phyloP scores from a whole-genome alignment of 768 basidiomycete species.

The Mycena amicta region DNA sequence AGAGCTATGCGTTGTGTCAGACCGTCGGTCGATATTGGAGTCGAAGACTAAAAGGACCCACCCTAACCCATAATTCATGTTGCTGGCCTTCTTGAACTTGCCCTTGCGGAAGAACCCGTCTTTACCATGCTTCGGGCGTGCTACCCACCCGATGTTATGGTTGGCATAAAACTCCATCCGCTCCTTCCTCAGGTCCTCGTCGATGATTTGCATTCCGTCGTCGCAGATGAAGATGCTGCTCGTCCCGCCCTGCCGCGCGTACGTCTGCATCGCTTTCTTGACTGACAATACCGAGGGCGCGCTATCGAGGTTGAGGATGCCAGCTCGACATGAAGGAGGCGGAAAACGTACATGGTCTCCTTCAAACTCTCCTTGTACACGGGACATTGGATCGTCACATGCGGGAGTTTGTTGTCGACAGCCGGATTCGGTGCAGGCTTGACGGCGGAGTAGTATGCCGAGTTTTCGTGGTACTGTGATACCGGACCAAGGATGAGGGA shows the following conservation, averaged over 20 bases:
- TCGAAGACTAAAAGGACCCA: background rate
- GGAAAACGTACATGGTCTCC: conserved; percentile 64
- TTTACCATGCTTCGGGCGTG: conserved; percentile 75
- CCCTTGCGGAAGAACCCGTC: conserved; percentile 93
- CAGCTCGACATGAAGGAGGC: background rate
- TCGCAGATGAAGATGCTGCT: conserved; percentile 83
- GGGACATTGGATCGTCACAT: conserved; percentile 81
- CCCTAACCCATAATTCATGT: conserved; percentile 78
- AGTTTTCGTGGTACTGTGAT: conserved; percentile 83
- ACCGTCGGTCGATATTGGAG: no score
- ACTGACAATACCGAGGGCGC: conserved; percentile 75
- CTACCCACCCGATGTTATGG: conserved; percentile 76
- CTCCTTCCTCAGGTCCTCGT: conserved; percentile 60
- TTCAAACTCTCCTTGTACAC: conserved; percentile 85
- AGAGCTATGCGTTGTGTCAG: conserved; percentile 45
- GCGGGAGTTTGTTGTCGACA: conserved; percentile 70
- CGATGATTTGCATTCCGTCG: conserved; percentile 76
- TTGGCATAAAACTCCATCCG: conserved; percentile 80
- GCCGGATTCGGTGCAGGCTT: conserved; percentile 67
- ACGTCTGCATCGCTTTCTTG: conserved; percentile 85
- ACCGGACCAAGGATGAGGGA: conserved; percentile 78
- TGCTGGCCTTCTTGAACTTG: conserved; percentile 84
- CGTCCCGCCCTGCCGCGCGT: conserved; percentile 83
- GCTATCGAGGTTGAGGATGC: conserved; percentile 34
- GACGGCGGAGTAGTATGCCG: conserved; percentile 76